A percentile compares a stretch with the other conserved stretches of the same genome.
Conservation (phyloP, 2,329 filamentous ascomycete species). For the Arachnomyces sp. region DNA sequence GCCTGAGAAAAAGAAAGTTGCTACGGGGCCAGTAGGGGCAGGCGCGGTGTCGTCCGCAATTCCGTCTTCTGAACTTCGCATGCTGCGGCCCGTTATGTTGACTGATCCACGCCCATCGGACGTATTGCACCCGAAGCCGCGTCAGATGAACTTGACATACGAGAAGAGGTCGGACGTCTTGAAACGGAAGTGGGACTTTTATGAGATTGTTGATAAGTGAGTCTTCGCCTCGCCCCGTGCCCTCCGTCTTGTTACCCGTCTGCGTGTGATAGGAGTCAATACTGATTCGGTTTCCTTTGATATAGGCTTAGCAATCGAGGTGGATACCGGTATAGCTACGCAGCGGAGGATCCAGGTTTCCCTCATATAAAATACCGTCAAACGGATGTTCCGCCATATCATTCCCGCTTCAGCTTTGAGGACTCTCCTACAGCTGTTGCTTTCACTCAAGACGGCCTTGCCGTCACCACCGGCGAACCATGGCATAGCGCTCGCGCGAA, state of each 20-base stretch:
- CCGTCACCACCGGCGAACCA: conserved; percentile 84
- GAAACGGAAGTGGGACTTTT: conserved; percentile 33
- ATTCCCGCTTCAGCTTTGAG: conserved; percentile 82
- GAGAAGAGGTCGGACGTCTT: conserved; percentile 28
- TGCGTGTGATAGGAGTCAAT: too few species aligned
- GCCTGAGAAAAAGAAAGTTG: conserved; percentile 28
- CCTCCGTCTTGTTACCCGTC: too few species aligned
- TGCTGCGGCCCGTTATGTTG: conserved; percentile 33
- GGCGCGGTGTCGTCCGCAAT: conserved; percentile 24
- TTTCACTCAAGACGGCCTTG: conserved; percentile 66
- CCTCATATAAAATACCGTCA: conserved; percentile 85
- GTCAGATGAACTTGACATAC: conserved; percentile 32
- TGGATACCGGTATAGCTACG: conserved; percentile 80
- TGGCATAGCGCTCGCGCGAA: conserved; percentile 89
- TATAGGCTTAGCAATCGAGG: conserved; percentile 54
- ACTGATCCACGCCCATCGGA: conserved; percentile 33
- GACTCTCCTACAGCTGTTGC: conserved; percentile 81
- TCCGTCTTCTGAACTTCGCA: conserved; percentile 31
- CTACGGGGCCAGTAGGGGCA: conserved; percentile 5
- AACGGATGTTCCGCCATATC: conserved; percentile 76
- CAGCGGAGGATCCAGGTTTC: conserved; percentile 81
- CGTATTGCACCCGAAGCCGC: conserved; percentile 29
- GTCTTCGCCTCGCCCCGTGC: not conserved
- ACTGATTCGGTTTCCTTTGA: not conserved
- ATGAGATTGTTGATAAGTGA: conserved; percentile 35